Evolutionary conservation across 108 stramenopile genomes (phyloP).

Genomic region (Pseudonitzschia multiseries): DNA sequence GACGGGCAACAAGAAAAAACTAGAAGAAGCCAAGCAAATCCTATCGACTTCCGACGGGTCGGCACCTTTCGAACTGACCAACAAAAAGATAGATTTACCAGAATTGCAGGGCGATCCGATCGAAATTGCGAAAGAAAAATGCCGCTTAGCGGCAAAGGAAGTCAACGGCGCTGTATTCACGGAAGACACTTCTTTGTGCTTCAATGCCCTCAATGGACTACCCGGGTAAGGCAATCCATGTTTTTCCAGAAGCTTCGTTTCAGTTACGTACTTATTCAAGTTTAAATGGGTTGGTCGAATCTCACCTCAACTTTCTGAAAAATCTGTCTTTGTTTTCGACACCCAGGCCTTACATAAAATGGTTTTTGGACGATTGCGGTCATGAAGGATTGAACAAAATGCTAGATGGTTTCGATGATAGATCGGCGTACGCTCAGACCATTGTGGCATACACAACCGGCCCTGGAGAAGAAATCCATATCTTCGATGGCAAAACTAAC

Average conservation of each 20-base stretch:
- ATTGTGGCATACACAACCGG: conserved; percentile 91
- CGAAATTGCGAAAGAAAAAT: conserved; percentile 95
- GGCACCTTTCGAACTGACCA: conserved; percentile 75
- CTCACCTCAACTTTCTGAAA: not conserved
- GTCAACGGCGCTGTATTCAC: conserved; percentile 90
- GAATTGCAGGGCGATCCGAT: conserved; percentile 96
- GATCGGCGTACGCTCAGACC: conserved; percentile 94
- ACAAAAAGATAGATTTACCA: conserved; percentile 87
- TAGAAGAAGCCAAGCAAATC: conserved; percentile 90
- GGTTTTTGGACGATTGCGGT: conserved; percentile 94
- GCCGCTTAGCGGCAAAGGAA: conserved; percentile 79
- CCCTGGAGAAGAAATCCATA: conserved; percentile 78
- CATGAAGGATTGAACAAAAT: conserved; percentile 90
- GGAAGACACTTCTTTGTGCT: conserved; percentile 97
- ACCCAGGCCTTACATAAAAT: conserved; percentile 90
- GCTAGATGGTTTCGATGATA: conserved; percentile 89
- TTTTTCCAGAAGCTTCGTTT: no score
- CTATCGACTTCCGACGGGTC: conserved; percentile 35
- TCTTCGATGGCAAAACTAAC: conserved; percentile 89
- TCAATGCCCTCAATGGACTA: conserved; percentile 91
- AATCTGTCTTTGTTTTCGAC: not conserved
- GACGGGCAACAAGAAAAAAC: conserved; percentile 98
- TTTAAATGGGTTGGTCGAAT: no score
- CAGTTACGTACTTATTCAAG: no score
- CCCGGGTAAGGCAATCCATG: conserved; percentile 58